phyloP scores from a whole-genome alignment of 768 basidiomycete genomes.

The Lyophyllum shimeji region DNA sequence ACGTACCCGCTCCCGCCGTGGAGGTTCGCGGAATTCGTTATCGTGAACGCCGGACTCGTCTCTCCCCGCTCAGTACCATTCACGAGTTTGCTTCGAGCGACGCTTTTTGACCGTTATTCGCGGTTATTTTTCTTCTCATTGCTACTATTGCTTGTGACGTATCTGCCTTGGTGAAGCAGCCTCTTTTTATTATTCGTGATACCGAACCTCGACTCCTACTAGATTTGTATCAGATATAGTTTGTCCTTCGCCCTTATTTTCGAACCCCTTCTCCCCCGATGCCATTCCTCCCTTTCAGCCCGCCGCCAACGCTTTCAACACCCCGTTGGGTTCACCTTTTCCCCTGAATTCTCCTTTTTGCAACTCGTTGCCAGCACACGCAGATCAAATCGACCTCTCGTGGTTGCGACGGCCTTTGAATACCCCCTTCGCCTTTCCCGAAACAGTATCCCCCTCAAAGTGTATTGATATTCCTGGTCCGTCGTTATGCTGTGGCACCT shows the following conservation, averaged over 20 bases:
- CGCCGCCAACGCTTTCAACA: background rate
- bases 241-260: conserved; percentile 1
- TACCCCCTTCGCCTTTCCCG: conserved; percentile 16
- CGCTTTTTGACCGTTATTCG: conserved; percentile 8
- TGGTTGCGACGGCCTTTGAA: conserved; percentile 18
- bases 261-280: background rate
- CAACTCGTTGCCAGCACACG: conserved; percentile 12
- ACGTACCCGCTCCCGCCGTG: conserved; percentile 39
- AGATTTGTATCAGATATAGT: conserved; percentile 36
- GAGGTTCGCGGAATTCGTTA: conserved; percentile 38
- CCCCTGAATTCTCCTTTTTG: conserved; percentile 1
- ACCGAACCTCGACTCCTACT: conserved; percentile 11
- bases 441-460: conserved; percentile 8
- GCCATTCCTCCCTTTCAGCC: background rate
- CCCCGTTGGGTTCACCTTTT: background rate
- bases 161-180: conserved; percentile 1
- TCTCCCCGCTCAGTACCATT: background rate
- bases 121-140: conserved; percentile 9
- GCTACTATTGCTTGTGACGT: conserved; percentile 8
- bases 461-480: conserved; percentile 22
- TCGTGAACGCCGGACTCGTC: conserved; percentile 24
- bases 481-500: conserved; percentile 5
- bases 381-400: conserved; percentile 17
- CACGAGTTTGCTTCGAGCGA: conserved; percentile 10
- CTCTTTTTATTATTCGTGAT: conserved; percentile 13